A percentile compares a stretch with the other conserved stretches of the same genome.
Conservation (phyloP, 345 rosid species). For the Corymbia maculata region DNA sequence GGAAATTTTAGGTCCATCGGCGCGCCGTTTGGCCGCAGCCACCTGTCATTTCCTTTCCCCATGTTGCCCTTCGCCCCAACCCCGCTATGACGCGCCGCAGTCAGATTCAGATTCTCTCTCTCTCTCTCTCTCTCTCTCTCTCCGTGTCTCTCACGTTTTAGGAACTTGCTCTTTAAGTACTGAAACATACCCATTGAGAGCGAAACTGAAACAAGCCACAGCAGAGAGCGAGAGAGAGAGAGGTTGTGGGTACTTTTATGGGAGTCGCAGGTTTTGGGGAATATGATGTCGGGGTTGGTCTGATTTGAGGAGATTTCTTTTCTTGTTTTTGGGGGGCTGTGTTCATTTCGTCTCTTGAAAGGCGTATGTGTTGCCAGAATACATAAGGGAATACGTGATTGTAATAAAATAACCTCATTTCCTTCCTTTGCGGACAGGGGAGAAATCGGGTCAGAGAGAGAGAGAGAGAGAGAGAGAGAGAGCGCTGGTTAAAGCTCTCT, state of each 20-base stretch:
- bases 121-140: background rate
- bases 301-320: background rate
- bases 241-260: background rate
- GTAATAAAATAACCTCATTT: constrained; percentile 3
- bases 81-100: constrained; percentile 11
- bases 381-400: background rate
- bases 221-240: background rate
- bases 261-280: constrained; percentile 57
- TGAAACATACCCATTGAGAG: background rate
- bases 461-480: constrained; percentile 7
- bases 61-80: no score
- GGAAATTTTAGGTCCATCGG: background rate
- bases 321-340: background rate
- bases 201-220: background rate
- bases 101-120: background rate
- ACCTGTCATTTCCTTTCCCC: background rate
- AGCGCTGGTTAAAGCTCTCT: constrained; percentile 9
- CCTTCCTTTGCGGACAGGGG: background rate
- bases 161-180: background rate
- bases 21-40: constrained; percentile 7
- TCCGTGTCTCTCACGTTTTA: background rate
- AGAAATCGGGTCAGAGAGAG: background rate
- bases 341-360: background rate
- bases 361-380: background rate
- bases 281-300: constrained; percentile 58